These are phyloP conservation scores for Ogataea minuta DNA, from an alignment of 805 yeast genomes.

Conservation along the genomic window DNA sequence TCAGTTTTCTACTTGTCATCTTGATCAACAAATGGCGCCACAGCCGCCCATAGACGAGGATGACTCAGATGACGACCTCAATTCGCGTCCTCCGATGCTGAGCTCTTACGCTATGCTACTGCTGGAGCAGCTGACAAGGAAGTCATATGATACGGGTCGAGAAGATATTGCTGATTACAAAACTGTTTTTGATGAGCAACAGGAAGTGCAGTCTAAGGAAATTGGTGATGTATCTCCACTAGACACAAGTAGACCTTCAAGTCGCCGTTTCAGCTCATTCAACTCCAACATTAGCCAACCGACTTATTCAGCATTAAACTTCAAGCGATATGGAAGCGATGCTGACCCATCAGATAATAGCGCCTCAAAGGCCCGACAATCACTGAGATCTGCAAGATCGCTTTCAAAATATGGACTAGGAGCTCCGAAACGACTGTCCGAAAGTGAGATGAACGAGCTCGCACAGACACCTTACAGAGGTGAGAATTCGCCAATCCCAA, in stretches of 20 bases:
- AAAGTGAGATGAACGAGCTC: conserved; percentile 20
- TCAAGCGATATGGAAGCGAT: conserved; percentile 7
- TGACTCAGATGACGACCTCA: conserved; percentile 39
- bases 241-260: conserved; percentile 19
- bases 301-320: conserved; percentile 4
- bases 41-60: conserved; percentile 20
- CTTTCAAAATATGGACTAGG: conserved; percentile 42
- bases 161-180: conserved; percentile 3
- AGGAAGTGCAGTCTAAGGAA: not conserved
- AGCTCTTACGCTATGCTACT: conserved; percentile 53
- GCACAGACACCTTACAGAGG: conserved; percentile 10
- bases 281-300: conserved; percentile 8
- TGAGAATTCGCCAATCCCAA: conserved; percentile 1
- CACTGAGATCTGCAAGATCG: conserved; percentile 16
- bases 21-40: conserved; percentile 2
- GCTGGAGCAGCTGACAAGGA: conserved; percentile 36
- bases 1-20: conserved; percentile 7
- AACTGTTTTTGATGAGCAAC: conserved; percentile 5
- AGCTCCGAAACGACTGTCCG: conserved; percentile 49
- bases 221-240: conserved; percentile 4
- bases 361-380: conserved; percentile 14
- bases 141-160: conserved; percentile 5
- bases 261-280: conserved; percentile 20
- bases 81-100: conserved; percentile 50
- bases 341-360: conserved; percentile 8